Evolutionary conservation across 768 basidiomycete genomes (phyloP), one percentile per base, ranked within the genome.

Genomic region (Cubamyces sp.): DNA sequence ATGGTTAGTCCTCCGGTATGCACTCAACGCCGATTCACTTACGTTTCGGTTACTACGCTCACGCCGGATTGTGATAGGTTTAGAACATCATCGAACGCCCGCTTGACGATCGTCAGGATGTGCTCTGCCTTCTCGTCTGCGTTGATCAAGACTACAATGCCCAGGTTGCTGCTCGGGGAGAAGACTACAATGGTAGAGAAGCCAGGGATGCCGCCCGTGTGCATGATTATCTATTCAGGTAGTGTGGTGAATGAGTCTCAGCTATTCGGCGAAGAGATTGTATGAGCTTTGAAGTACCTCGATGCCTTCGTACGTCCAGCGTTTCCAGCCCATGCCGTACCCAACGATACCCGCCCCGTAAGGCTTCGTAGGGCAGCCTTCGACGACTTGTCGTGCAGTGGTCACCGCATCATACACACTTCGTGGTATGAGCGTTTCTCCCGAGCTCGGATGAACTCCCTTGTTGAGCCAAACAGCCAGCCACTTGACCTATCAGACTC

Each of bases 321-420:
- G 72, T 37, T 15, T 37, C 80, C 81, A 82, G 4, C 82, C 82
- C 69, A 79, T 68, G 0, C 78, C 79, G 63, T 81, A 83, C 11
- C 74, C 78, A 1, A 49, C 23, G 39, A 79, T 66, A 0, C 79
- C 16, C n/a, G n/a, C n/a, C 9, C 69, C 68, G 5, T 58, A 58
- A 0, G 25, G 7, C 5, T 64, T 46, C 9, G 42, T 60, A 9
- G 62, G 51, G 1, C 1, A 26, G 2, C 43, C 28, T 0, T 66
- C 55, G 14, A 68, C 64, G 3, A 82, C 62, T 0, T 72, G 55
- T 40, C 74, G 73, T 2, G 77, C 73, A 5, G 72, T 69, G 0
- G 80, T 77, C 2, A 69, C 66, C 30, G 71, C 73, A 1, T 70
- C 67, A 47, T 78, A 73, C 7, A 74, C 72, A 14, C 67, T 57